These are phyloP conservation scores for Lolium multiflorum DNA, from an alignment of 176 grass and related monocot species.

Conservation along the genomic window DNA sequence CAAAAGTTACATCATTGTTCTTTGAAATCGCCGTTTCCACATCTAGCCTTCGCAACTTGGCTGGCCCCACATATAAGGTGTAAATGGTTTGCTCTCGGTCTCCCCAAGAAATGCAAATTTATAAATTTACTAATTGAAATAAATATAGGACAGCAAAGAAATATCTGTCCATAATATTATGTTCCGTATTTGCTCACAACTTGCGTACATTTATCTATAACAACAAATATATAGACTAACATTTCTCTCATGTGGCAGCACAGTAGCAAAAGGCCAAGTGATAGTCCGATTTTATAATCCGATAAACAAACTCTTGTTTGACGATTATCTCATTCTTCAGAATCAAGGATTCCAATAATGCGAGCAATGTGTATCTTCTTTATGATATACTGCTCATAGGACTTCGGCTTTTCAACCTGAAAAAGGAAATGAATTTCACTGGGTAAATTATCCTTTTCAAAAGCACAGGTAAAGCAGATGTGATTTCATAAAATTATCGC, in stretches of 20 bases:
- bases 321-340: not conserved
- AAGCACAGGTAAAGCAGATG: not conserved
- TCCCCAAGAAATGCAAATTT: no score
- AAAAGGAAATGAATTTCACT: not conserved
- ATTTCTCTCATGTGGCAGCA: not conserved
- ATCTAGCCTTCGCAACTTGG: no score
- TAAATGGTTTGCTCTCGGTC: no score
- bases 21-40: no score
- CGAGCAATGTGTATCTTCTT: constrained; percentile 8
- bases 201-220: not conserved
- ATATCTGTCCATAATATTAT: no score
- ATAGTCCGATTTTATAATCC: not conserved
- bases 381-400: not conserved
- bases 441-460: not conserved
- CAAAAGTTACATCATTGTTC: no score
- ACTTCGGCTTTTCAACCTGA: not conserved
- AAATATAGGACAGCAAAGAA: no score
- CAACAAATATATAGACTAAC: no score
- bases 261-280: not conserved
- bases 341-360: not conserved
- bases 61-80: no score
- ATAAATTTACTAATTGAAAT: no score
- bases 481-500: not conserved
- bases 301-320: not conserved
- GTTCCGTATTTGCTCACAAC: no score